Percentiles rank a stretch among this genome's conserved stretches.
phyloP scores from a whole-genome alignment of 1,284 basidiomycete genomes.

The Exobasidium rhododendri region DNA sequence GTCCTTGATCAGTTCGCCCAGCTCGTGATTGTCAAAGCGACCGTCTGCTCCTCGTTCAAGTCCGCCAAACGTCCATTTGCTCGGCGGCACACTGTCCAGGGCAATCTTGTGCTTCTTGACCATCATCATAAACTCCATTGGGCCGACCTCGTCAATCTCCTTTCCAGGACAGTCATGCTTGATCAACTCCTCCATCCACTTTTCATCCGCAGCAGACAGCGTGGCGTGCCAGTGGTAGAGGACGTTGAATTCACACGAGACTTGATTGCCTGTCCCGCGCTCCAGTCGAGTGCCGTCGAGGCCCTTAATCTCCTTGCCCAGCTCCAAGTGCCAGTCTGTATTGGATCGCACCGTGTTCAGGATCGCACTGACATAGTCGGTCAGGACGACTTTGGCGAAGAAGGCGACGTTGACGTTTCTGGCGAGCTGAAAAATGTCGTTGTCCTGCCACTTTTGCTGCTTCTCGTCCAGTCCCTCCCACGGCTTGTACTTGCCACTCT shows the following conservation, averaged over 20 bases:
- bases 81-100: constrained; percentile 33
- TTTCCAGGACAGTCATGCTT: constrained; percentile 24
- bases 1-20: constrained; percentile 60
- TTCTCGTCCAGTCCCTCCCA: constrained; percentile 18
- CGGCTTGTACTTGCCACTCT: constrained; percentile 22
- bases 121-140: constrained; percentile 64
- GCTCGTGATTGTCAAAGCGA: constrained; percentile 67
- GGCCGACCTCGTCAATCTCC: constrained; percentile 58
- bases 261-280: constrained; percentile 38
- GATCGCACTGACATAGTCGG: constrained; percentile 46
- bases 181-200: constrained; percentile 41
- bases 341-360: constrained; percentile 36
- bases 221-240: constrained; percentile 40
- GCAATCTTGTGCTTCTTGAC: constrained; percentile 30
- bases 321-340: constrained; percentile 38
- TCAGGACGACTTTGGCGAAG: constrained; percentile 22
- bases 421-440: constrained; percentile 58
- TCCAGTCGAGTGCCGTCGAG: constrained; percentile 26
- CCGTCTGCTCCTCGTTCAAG: constrained; percentile 66
- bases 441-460: constrained; percentile 30
- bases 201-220: constrained; percentile 34
- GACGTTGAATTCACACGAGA: constrained; percentile 31
- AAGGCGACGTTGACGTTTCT: constrained; percentile 25
- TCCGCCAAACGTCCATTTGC: constrained; percentile 64
- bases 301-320: constrained; percentile 31